Base-by-base conservation (phyloP, 371 early-diverging fungal species). In the Phascolomyces articulosus region DNA sequence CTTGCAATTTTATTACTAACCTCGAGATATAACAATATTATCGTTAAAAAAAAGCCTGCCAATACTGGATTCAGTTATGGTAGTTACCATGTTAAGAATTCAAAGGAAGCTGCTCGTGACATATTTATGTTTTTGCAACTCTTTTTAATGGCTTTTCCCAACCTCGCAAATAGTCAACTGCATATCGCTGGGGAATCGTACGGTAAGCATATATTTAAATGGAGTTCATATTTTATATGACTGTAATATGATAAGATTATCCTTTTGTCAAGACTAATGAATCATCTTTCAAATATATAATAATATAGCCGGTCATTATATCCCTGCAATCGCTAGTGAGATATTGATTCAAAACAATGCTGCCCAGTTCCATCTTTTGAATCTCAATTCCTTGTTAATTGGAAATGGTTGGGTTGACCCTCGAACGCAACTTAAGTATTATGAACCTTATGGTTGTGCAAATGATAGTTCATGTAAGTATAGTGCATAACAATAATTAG, bases 351-450 rank as follows among this genome's bases (percentile, higher is more conserved):
- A 71, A 16, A 49, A 72, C 69, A 73, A 41, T n/a, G 63, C 58
- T 24, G 44, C 51, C 4, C 31, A 60, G 13, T 20, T 28, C 65
- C 15, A 23, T 41, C n/a, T 53, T 2, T 6, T 75, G 68, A 87
- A 90, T 64, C 77, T 93, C 47, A 78, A 80, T 13, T 88, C 91
- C 20, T 73, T 96, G 63, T 73, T 91, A 60, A 91, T 96, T 60
- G 97, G 97, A 23, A 97, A 97, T 72, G 97, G 96, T 1, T 79
- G 95, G 78, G 92, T 92, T 1, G 91, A 95, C 56, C 93, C 93
- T 26, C 78, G 87, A 58, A 80, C 85, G 0, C 97, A 97, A 76
- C 93, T 90, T 69, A 83, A 91, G 71, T 90, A 88, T 74, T 97
- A 94, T 74, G 87, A 92, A 13, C 83, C 88, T 48, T 93, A 91